A percentile compares a stretch with the other conserved stretches of the same genome.
phyloP scores from a whole-genome alignment of 2,329 filamentous ascomycete genomes.

The Furcasterigmium sp. region DNA sequence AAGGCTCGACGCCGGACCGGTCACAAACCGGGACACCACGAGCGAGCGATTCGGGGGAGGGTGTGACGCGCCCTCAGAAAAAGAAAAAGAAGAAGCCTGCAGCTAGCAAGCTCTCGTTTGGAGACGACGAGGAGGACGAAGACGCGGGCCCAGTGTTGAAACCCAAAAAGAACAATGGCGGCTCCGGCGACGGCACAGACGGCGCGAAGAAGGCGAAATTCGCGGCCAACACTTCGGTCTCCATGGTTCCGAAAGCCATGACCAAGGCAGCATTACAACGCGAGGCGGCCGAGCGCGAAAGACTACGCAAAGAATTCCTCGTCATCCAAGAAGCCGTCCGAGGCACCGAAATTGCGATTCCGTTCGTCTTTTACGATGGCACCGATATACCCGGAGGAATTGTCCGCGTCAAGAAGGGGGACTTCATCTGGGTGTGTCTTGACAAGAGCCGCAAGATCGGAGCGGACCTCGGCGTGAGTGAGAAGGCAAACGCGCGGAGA shows the following conservation, averaged over 20 bases:
- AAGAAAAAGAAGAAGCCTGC: constrained; percentile 41
- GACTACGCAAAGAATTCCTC: constrained; percentile 78
- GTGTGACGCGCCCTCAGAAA: constrained; percentile 23
- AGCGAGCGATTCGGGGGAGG: constrained; percentile 22
- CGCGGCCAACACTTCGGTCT: constrained; percentile 56
- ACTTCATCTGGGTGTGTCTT: constrained; percentile 87
- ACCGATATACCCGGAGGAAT: constrained; percentile 81
- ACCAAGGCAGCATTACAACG: constrained; percentile 71
- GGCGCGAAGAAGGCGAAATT: constrained; percentile 41
- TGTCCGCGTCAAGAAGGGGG: constrained; percentile 87
- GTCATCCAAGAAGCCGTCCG: constrained; percentile 81
- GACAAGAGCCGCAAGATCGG: constrained; percentile 89
- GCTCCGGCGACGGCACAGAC: constrained; percentile 14
- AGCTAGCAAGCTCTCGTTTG: constrained; percentile 57
- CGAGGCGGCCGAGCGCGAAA: constrained; percentile 73
- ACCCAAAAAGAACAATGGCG: constrained; percentile 20
- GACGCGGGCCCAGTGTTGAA: constrained; percentile 29
- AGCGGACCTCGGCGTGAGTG: constrained; percentile 72
- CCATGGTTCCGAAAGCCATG: constrained; percentile 60
- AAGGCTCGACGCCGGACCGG: constrained; percentile 46
- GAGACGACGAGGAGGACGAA: constrained; percentile 61
- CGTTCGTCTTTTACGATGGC: constrained; percentile 96
- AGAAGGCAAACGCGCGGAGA: constrained; percentile 60
- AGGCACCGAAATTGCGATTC: constrained; percentile 81
- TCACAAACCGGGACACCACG: constrained; percentile 44